Evolutionary conservation across 2,329 filamentous ascomycete species (phyloP), one percentile per base, ranked within the genome.

Genomic region (Colletotrichum neosansevieriae): DNA sequence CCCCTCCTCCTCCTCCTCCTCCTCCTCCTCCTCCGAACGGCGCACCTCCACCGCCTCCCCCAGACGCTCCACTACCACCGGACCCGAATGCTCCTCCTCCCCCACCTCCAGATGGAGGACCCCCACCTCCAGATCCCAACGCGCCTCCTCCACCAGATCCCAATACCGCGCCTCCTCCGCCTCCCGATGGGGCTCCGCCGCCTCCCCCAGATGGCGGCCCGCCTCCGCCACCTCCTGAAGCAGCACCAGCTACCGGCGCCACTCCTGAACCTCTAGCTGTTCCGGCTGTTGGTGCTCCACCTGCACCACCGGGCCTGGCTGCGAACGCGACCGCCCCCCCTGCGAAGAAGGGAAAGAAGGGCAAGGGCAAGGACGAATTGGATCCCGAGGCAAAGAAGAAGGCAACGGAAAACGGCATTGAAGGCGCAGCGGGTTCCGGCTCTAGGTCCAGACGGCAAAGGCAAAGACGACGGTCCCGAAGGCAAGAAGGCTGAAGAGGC

Each of bases 401-500:
- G 60, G 53, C 61, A 7, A 65, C 60, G 24, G 45, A 58, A 19
- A 24, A 29, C 7, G 45, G 44, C 1, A n/a, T 11, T 2, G 57
- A 45, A 2, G n/a, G 29, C 17, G 44, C 57, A 10, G 29, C 57
- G 4, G 57, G 57, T 5, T 42, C 57, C 1, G 57, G 40, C 56
- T 2, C 2, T 45, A 24, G 44, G 15, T 57, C 15, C 42, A 6
- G 45, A 50, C 13, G 44, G 44, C 15, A 49, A 60, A 15, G 53
- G 53, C 24, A 56, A 56, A 21, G 53, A 6, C 12, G 58, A 51
- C 7, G 62, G 51, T 4, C 29, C 60, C 21, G 58, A 63, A 4
- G 34, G 21, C 3, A 67, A 67, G 63, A 63, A 67, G 15, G 63
- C 58, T 15, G 63, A 67, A 36, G 21, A 38, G 7, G 45, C 65